Conservation (phyloP, 1,284 basidiomycete species). For the Leccinum fallax region DNA sequence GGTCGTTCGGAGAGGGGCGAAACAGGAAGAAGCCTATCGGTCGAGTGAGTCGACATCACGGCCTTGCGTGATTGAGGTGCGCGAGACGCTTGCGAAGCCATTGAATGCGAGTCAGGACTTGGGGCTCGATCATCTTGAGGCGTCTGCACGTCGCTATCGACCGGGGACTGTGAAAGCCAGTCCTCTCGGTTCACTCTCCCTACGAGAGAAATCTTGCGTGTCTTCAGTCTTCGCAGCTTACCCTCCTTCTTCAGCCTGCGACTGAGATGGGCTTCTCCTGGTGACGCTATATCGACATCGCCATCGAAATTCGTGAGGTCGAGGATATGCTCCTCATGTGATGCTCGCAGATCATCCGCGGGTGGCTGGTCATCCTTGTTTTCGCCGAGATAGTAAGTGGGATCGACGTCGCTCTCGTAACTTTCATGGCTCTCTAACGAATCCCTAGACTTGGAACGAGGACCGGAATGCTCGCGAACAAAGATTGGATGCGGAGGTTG, state of each 20-base stretch:
- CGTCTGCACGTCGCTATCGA: not conserved
- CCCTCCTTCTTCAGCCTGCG: conserved; percentile 68
- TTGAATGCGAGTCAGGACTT: not conserved
- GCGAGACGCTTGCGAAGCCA: not conserved
- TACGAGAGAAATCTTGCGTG: conserved; percentile 40
- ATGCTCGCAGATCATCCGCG: conserved; percentile 37
- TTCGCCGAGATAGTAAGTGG: conserved; percentile 48
- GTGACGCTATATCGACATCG: conserved; percentile 66
- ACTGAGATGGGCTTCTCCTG: conserved; percentile 66
- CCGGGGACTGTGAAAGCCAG: conserved; percentile 7
- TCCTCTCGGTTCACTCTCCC: conserved; percentile 6
- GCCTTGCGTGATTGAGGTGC: conserved; percentile 1
- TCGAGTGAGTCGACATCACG: conserved; percentile 19
- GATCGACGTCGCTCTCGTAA: conserved; percentile 45
- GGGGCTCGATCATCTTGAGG: not conserved
- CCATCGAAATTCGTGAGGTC: conserved; percentile 85
- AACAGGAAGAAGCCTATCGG: conserved; percentile 22
- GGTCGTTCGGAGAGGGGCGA: conserved; percentile 23
- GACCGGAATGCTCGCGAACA: conserved; percentile 19
- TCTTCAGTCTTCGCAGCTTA: conserved; percentile 60
- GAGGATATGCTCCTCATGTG: conserved; percentile 56
- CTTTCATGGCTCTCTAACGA: conserved; percentile 39
- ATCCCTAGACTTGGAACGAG: conserved; percentile 26
- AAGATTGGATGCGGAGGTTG: conserved; percentile 48
- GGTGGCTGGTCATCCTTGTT: conserved; percentile 34